phyloP scores from a whole-genome alignment of 2,329 filamentous ascomycete genomes.

The Sclerotinia nivalis region DNA sequence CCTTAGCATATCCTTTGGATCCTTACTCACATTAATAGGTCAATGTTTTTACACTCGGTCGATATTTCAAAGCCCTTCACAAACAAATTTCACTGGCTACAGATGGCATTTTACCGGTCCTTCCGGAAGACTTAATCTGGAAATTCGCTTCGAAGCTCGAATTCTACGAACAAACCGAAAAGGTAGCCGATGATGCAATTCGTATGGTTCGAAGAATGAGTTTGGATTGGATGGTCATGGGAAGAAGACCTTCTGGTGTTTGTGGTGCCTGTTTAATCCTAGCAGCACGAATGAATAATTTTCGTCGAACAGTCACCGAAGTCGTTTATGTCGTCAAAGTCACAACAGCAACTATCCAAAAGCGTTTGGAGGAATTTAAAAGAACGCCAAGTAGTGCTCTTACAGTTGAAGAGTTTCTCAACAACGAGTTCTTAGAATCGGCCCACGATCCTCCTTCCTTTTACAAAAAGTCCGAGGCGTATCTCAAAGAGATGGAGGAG shows the following conservation, averaged over 20 bases:
- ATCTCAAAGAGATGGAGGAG: constrained; percentile 53
- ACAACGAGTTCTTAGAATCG: constrained; percentile 69
- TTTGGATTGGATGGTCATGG: constrained; percentile 95
- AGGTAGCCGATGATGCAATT: constrained; percentile 85
- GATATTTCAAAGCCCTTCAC: constrained; percentile 82
- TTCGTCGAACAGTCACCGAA: constrained; percentile 85
- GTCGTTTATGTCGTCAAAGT: constrained; percentile 99
- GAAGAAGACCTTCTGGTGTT: constrained; percentile 87
- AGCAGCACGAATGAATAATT: constrained; percentile 97
- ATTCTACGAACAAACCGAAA: constrained; percentile 77
- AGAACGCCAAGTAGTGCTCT: constrained; percentile 80
- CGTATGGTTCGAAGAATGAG: constrained; percentile 91
- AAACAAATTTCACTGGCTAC: constrained; percentile 71
- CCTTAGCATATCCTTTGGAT: neutral
- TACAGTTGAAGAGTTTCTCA: constrained; percentile 83
- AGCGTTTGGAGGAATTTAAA: constrained; percentile 89
- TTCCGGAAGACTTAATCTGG: constrained; percentile 87
- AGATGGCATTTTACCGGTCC: constrained; percentile 65
- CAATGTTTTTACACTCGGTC: constrained; percentile 90
- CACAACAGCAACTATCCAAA: constrained; percentile 87
- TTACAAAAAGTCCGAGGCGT: constrained; percentile 64
- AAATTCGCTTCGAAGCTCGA: constrained; percentile 91
- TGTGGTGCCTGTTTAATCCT: constrained; percentile 94
- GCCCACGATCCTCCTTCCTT: constrained; percentile 82
- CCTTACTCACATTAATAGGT: constrained; percentile 47